Base-by-base conservation (phyloP, 257 asterid genomes). In the Nicotiana otophora region DNA sequence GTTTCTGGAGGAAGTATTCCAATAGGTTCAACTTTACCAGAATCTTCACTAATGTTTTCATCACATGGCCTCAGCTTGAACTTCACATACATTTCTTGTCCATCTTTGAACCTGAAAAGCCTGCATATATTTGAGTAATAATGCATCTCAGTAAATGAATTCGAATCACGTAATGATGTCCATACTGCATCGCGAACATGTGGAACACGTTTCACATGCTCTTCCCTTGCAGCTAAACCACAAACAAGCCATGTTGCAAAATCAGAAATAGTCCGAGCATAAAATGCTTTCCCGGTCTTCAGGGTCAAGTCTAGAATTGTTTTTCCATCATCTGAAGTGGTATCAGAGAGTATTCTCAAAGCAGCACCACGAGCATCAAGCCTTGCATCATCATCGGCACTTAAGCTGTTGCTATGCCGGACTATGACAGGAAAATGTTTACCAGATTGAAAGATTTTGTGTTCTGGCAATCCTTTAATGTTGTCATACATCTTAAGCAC, bases 1-100 rank as follows among this genome's bases (percentile, higher is more conserved):
- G 98, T 94, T 81, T 94, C 98, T 0, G 98, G 98, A 60, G 98
- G 98, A 15, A 94, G 95, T 80, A 93, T 91, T 34, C 98, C 97
- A 4, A 54, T 86, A 2, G 97, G 97, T 85, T 93, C 93, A 30
- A 94, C 95, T 82, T 85, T 89, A 17, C 98, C 97, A 1, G 92
- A 87, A 81, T 94, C 95, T 84, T 90, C 94, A 19, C 60, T 63
- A 11, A 91, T 86, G 3, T 64, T 86, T 55, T 85, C 91, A 88
- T 93, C 93, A 46, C 48, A 76, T 57, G 98, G 98, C 48, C 98
- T 85, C 31, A 94, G 19, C 91, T 94, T 94, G 82, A 94, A 91
- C 76, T 93, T 94, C 69, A 91, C 97, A 69, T 92, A 94, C 98
- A 93, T 93, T 83, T 92, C 95, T 51, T 87, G 85, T 66, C 97